phyloP scores from a whole-genome alignment of 2,329 filamentous ascomycete genomes.

The Tolypocladium inflatum region DNA sequence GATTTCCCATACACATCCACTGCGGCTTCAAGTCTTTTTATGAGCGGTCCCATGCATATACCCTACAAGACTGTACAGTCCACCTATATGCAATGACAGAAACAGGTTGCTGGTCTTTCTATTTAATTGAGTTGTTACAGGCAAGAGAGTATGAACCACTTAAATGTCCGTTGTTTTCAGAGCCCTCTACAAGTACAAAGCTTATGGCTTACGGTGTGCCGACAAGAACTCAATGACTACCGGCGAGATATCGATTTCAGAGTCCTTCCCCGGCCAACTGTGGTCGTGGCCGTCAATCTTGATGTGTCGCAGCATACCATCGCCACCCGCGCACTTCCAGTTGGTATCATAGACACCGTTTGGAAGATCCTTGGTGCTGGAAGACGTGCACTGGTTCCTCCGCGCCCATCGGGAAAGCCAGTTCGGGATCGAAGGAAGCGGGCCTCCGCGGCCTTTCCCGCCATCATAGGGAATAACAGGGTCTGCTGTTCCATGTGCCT shows the following conservation, averaged over 20 bases:
- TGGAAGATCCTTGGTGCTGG: background rate
- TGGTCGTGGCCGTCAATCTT: slow-evolving; percentile 9
- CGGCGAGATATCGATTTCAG: slow-evolving; percentile 1
- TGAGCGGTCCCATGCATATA: too few relatives aligned
- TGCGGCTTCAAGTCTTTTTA: too few relatives aligned
- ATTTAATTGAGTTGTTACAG: too few relatives aligned
- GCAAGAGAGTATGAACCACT: too few relatives aligned
- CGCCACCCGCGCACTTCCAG: slow-evolving; percentile 7
- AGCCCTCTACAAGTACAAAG: background rate
- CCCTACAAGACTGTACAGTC: too few relatives aligned
- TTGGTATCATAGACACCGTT: slow-evolving; percentile 7
- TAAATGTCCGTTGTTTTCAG: too few relatives aligned
- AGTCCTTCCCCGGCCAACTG: slow-evolving; percentile 6
- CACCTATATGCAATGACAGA: too few relatives aligned
- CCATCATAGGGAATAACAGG: slow-evolving; percentile 34
- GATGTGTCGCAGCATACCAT: slow-evolving; percentile 9
- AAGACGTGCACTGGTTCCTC: slow-evolving; percentile 10
- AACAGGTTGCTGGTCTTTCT: too few relatives aligned
- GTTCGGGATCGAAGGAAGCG: slow-evolving; percentile 31
- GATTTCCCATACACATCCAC: too few relatives aligned
- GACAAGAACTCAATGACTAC: slow-evolving; percentile 5
- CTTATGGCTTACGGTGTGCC: slow-evolving; percentile 2
- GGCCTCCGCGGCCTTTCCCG: slow-evolving; percentile 26
- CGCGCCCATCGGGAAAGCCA: slow-evolving; percentile 28
- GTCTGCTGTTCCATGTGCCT: slow-evolving; percentile 41